Evolutionary conservation across 257 asterid genomes (phyloP).

Genomic region (Capsicum rhomboideum): DNA sequence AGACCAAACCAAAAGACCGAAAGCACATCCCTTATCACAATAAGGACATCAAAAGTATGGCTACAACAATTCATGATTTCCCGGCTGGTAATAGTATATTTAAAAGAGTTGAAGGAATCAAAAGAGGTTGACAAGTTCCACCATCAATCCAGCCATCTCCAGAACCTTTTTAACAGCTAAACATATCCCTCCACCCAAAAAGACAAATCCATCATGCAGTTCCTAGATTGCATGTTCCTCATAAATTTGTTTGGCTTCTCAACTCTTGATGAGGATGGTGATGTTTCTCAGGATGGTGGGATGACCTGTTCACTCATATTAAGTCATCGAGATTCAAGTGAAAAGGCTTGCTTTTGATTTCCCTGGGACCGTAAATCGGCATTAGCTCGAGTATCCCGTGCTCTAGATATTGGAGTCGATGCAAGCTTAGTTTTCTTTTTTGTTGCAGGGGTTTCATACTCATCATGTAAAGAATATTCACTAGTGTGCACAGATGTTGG

Average conservation of each 20-base stretch:
- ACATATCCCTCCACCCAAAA: neutral
- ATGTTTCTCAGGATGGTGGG: neutral
- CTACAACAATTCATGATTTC: neutral
- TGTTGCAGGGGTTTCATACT: neutral
- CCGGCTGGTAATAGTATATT: neutral
- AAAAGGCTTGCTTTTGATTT: neutral
- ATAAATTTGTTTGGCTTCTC: neutral
- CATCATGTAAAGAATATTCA: neutral
- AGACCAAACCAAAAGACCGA: too few species aligned
- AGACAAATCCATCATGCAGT: neutral
- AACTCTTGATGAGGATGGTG: conserved; percentile 5
- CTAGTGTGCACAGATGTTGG: neutral
- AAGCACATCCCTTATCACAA: too few species aligned
- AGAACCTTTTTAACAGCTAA: neutral
- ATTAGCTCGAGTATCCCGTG: neutral
- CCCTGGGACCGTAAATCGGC: neutral
- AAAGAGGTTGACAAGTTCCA: neutral
- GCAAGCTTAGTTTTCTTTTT: neutral
- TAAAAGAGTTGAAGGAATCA: too few species aligned
- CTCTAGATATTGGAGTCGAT: neutral
- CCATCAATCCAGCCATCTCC: neutral
- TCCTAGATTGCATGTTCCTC: neutral
- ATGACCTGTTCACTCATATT: neutral
- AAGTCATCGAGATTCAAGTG: neutral
- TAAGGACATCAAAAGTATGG: neutral